Conservation (phyloP, 768 basidiomycete genomes). For the Vararia minispora region DNA sequence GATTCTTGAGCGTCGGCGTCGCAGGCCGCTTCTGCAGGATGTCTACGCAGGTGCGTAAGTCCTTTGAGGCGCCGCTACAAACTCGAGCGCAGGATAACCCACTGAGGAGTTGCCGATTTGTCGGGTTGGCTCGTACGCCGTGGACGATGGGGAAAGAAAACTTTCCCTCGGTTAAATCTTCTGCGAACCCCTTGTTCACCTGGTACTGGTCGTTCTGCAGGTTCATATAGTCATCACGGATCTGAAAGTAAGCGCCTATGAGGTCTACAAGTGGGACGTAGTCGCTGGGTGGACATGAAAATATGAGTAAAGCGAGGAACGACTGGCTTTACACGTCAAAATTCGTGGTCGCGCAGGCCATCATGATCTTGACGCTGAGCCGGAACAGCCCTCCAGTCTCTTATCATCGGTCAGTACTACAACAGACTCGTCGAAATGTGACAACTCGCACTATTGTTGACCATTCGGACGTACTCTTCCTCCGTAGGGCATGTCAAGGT, state of each 20-base stretch:
- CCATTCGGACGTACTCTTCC: constrained; percentile 92
- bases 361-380: constrained; percentile 92
- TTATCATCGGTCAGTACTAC: background rate
- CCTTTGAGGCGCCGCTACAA: background rate
- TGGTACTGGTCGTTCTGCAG: constrained; percentile 83
- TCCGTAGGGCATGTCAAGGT: constrained; percentile 86
- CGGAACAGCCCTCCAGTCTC: constrained; percentile 93
- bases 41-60: constrained; percentile 33
- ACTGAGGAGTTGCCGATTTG: constrained; percentile 81
- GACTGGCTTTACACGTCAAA: constrained; percentile 43
- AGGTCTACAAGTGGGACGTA: constrained; percentile 90
- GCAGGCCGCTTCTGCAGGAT: constrained; percentile 83
- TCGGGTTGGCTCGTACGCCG: constrained; percentile 65
- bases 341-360: constrained; percentile 71
- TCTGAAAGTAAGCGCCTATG: constrained; percentile 92
- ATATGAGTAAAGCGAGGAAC: background rate
- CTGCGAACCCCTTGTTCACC: constrained; percentile 78
- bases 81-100: constrained; percentile 21
- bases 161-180: constrained; percentile 94
- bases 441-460: constrained; percentile 75
- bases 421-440: background rate
- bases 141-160: constrained; percentile 96
- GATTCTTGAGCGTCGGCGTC: constrained; percentile 68
- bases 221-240: constrained; percentile 97
- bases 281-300: constrained; percentile 44